Evolutionary conservation across 768 basidiomycete species (phyloP).

Genomic region (Chalciporus sphaerocephalus): DNA sequence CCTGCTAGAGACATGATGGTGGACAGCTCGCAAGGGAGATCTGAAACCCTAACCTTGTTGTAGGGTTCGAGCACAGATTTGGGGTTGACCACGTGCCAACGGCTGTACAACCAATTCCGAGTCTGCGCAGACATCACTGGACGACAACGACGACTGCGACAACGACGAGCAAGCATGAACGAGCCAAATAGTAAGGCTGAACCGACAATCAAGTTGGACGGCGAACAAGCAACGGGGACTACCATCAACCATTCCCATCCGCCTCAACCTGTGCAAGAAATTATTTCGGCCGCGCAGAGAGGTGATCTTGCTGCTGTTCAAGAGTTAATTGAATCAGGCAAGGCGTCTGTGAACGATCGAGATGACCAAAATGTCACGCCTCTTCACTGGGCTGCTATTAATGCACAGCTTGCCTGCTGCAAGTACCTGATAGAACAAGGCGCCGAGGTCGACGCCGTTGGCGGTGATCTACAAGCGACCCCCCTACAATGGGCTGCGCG

Average conservation of each 20-base stretch:
- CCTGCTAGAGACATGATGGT: slow-evolving; percentile 16
- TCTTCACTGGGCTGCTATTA: slow-evolving; percentile 97
- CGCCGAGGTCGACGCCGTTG: slow-evolving; percentile 90
- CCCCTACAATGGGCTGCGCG: slow-evolving; percentile 98
- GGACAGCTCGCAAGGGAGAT: not conserved
- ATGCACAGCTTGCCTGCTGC: slow-evolving; percentile 88
- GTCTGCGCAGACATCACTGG: not conserved
- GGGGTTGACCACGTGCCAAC: slow-evolving; percentile 10
- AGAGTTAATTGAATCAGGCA: slow-evolving; percentile 65
- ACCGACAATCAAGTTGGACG: slow-evolving; percentile 26
- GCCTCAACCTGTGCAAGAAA: slow-evolving; percentile 39
- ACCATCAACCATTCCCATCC: slow-evolving; percentile 23
- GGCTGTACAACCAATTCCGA: slow-evolving; percentile 6
- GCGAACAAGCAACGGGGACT: slow-evolving; percentile 28
- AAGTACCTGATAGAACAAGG: slow-evolving; percentile 86
- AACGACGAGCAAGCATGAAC: slow-evolving; percentile 28
- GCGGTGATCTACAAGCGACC: slow-evolving; percentile 91
- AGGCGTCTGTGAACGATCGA: slow-evolving; percentile 67
- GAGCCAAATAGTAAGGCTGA: slow-evolving; percentile 26
- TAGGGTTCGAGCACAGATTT: slow-evolving; percentile 23
- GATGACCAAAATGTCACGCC: slow-evolving; percentile 93
- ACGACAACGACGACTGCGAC: slow-evolving; percentile 14
- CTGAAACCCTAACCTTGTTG: slow-evolving; percentile 30
- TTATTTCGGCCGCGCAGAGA: slow-evolving; percentile 84
- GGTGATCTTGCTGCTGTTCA: slow-evolving; percentile 70